Evolutionary conservation across 306 rosid species (phyloP).

Genomic region (Canavalia gladiata): DNA sequence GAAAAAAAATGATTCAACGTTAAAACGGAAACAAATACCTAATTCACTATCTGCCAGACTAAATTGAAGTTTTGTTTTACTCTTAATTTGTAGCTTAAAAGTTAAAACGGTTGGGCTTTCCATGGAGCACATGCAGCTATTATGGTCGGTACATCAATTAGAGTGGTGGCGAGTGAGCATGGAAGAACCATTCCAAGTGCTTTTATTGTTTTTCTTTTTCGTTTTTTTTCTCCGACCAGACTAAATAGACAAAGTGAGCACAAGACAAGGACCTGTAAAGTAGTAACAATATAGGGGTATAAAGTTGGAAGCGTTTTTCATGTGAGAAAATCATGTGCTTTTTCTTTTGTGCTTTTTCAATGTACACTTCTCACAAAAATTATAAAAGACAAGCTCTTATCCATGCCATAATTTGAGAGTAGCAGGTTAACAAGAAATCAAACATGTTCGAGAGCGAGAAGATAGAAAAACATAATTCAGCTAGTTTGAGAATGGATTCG

Average conservation of each 20-base stretch:
- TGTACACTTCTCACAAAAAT: neutral
- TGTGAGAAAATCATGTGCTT: neutral
- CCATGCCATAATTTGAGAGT: neutral
- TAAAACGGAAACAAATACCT: too few relatives aligned
- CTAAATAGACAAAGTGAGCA: neutral
- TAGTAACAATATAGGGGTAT: too few relatives aligned
- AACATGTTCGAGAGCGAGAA: neutral
- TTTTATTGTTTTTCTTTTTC: neutral
- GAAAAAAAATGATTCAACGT: too few relatives aligned
- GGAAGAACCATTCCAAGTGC: neutral
- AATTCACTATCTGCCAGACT: neutral
- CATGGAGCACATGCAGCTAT: constrained; percentile 14
- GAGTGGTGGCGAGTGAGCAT: neutral
- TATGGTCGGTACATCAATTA: neutral
- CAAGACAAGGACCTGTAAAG: neutral
- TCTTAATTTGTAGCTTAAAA: neutral
- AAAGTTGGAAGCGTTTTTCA: neutral
- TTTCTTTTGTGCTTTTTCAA: constrained; percentile 2
- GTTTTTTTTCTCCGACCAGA: neutral
- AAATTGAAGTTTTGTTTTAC: neutral
- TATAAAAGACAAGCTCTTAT: neutral
- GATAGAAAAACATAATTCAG: neutral
- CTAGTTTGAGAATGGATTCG: neutral
- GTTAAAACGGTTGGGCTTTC: neutral
- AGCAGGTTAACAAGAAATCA: neutral